These are phyloP conservation scores for Lactarius sp. DNA, from an alignment of 768 basidiomycete genomes.

Conservation along the genomic window DNA sequence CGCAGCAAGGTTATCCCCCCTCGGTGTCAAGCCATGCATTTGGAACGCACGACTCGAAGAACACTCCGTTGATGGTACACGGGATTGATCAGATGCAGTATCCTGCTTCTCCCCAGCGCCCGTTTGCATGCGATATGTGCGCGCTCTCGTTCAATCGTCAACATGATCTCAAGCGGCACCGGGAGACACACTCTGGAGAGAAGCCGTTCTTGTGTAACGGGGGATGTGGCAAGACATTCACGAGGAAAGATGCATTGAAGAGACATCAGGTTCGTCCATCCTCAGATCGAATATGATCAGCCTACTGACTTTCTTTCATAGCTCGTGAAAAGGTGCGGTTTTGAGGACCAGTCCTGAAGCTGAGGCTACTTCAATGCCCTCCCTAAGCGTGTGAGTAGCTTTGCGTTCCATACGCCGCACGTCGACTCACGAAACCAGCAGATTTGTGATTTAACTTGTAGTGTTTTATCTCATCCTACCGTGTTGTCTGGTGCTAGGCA, in stretches of 20 bases:
- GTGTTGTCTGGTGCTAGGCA: not conserved
- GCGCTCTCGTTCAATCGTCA: constrained; percentile 80
- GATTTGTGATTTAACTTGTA: not conserved
- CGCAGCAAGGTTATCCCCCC: constrained; percentile 3
- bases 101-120: constrained; percentile 37
- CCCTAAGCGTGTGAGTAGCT: constrained; percentile 17
- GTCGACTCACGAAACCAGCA: constrained; percentile 7
- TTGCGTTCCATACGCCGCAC: not conserved
- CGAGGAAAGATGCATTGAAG: constrained; percentile 81
- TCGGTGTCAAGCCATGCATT: constrained; percentile 14
- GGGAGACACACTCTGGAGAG: constrained; percentile 81
- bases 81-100: constrained; percentile 31
- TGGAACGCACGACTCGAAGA: constrained; percentile 21
- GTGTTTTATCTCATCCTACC: constrained; percentile 10
- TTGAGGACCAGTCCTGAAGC: constrained; percentile 46
- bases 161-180: constrained; percentile 80
- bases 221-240: constrained; percentile 83
- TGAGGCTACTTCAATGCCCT: not conserved
- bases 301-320: constrained; percentile 27
- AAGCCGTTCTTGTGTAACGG: constrained; percentile 82
- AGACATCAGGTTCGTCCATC: constrained; percentile 63
- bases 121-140: constrained; percentile 49
- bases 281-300: not conserved
- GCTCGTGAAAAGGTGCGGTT: constrained; percentile 78
- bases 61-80: constrained; percentile 26